A percentile compares a stretch with the other conserved stretches of the same genome.
Conservation (phyloP, 805 yeast species). For the Monosporozyma solicola region DNA sequence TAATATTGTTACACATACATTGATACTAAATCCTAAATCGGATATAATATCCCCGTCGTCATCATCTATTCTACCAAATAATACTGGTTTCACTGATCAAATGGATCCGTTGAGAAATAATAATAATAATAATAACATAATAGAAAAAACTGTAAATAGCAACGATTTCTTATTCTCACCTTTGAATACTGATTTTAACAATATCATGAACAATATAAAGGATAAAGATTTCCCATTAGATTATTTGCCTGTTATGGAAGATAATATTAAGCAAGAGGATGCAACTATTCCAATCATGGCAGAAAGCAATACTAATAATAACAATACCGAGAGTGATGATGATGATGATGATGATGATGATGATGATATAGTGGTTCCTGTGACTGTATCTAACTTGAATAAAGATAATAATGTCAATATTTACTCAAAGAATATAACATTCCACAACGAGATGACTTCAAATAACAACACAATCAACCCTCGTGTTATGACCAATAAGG, state of each 20-base stretch:
- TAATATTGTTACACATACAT: background rate
- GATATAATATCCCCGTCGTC: background rate
- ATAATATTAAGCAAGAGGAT: background rate
- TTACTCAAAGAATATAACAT: slow-evolving; percentile 8
- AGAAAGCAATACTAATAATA: background rate
- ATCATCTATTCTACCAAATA: too few relatives aligned
- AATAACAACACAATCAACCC: slow-evolving; percentile 3
- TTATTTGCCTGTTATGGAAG: slow-evolving; percentile 42
- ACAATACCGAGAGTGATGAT: background rate
- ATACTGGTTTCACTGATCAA: background rate
- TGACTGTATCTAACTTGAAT: slow-evolving; percentile 6
- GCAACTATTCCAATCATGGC: background rate
- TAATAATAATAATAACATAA: background rate
- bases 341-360: background rate
- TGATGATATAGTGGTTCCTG: slow-evolving; percentile 13
- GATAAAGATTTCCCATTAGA: slow-evolving; percentile 69
- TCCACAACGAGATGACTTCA: background rate
- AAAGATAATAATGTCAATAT: background rate
- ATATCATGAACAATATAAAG: slow-evolving; percentile 15
- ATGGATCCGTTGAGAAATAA: background rate
- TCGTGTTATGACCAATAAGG: slow-evolving; percentile 19
- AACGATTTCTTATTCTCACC: background rate
- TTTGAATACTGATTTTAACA: slow-evolving; percentile 2
- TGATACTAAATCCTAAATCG: background rate
- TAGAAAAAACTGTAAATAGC: slow-evolving; percentile 9